Evolutionary conservation across 768 basidiomycete genomes (phyloP).

Genomic region (Lactarius sanguifluus): DNA sequence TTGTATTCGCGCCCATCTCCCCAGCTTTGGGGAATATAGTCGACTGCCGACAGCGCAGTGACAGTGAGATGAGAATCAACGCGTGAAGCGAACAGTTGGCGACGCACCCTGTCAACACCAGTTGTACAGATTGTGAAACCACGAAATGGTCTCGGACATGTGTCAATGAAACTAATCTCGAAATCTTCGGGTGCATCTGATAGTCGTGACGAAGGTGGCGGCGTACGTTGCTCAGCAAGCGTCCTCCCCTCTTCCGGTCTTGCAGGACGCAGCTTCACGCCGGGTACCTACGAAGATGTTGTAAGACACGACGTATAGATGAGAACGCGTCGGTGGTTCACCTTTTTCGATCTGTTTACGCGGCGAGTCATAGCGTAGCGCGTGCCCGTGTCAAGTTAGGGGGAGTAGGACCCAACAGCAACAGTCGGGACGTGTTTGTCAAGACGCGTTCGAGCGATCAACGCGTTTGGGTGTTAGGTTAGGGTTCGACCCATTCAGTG

Average conservation of each 20-base stretch:
- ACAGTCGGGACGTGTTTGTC: neutral
- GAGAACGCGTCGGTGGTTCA: constrained; percentile 24
- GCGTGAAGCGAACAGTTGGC: neutral
- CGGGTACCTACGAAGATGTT: constrained; percentile 57
- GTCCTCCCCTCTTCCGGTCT: constrained; percentile 34
- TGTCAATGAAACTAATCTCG: constrained; percentile 31
- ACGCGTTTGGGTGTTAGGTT: neutral
- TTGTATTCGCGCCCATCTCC: constrained; percentile 74
- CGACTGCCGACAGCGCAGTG: constrained; percentile 43
- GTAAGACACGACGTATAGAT: neutral
- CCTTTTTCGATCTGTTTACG: constrained; percentile 68
- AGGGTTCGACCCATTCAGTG: neutral
- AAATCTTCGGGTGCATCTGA: constrained; percentile 35
- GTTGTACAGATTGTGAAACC: constrained; percentile 71
- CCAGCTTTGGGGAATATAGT: constrained; percentile 71
- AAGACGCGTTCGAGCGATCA: neutral
- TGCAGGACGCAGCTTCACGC: constrained; percentile 77
- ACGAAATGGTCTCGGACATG: constrained; percentile 64
- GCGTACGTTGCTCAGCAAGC: constrained; percentile 34
- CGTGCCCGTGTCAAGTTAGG: neutral
- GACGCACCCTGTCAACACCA: constrained; percentile 74
- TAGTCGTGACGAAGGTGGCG: constrained; percentile 40
- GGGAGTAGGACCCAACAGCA: neutral
- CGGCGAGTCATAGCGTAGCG: constrained; percentile 39
- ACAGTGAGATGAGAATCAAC: constrained; percentile 2